Base-by-base conservation (phyloP, 1,284 basidiomycete species). In the Leccinum fallax region DNA sequence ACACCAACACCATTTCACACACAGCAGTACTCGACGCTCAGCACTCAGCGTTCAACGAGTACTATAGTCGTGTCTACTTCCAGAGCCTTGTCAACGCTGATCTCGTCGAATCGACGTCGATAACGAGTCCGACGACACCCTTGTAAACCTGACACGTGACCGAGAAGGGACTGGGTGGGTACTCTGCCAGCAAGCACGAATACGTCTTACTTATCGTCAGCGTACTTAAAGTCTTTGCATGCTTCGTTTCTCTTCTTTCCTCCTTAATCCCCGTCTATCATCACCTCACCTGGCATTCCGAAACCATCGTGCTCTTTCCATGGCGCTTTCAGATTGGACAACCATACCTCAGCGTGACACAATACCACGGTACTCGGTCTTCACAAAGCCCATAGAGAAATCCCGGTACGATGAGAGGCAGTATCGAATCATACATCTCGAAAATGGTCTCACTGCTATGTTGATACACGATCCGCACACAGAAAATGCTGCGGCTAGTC, bases 401-500 rank as follows among this genome's bases (percentile, higher is more conserved):
- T 89, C 93, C 1, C 82, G 82, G 51, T 87, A 89, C 67, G 93
- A 95, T 72, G 86, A 91, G 67, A 80, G 92, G 61, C 83, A 87
- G 8, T 94, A 97, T 73, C 83, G 92, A 61, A 78, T 97, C 59
- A 92, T 99, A 61, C 85, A 83, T 55, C 85, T 99, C 3, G 83
- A 89, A 9, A 99, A 99, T 73, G 94, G 93, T 2, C 80, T 99
- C 16, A 89, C 95, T 67, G 94, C 89, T 1, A 87, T 93, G 65
- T 78, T 99, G 16, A 85, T 98, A 21, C 92, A 93, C 64, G 97
- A 99, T 74, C 79, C 85, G 0, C 88, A 89, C 68, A 89, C 95
- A 6, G 97, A 99, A 80, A 98, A 97, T 80, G 92, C 95, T 5
- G 94, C 95, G 1, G 97, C 97, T 1, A 95, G 94, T 69, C 83